Percentiles rank a stretch among this genome's conserved stretches.
phyloP scores from a whole-genome alignment of 805 yeast species.

The Saccharomycopsis selenospora region DNA sequence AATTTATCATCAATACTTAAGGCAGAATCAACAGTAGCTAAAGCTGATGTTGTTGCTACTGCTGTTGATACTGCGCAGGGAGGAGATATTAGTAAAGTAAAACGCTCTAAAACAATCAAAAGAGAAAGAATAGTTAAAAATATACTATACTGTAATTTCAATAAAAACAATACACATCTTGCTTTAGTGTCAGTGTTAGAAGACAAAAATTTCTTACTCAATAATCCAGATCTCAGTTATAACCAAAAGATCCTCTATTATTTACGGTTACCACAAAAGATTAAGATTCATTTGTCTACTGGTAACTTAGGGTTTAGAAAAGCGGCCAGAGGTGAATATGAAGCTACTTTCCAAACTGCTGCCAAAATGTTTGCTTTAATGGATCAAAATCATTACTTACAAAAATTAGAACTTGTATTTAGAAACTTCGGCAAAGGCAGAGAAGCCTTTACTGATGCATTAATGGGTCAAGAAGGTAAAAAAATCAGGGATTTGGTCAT shows the following conservation, averaged over 20 bases:
- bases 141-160: slow-evolving; percentile 68
- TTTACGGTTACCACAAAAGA: slow-evolving; percentile 71
- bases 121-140: slow-evolving; percentile 45
- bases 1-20: too few relatives aligned
- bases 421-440: slow-evolving; percentile 87
- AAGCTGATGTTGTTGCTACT: background rate
- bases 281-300: slow-evolving; percentile 59
- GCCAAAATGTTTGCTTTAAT: slow-evolving; percentile 65
- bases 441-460: slow-evolving; percentile 74
- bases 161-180: slow-evolving; percentile 75
- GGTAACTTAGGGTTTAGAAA: slow-evolving; percentile 88
- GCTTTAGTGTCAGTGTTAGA: slow-evolving; percentile 67
- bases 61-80: background rate
- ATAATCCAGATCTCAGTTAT: slow-evolving; percentile 48
- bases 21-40: background rate
- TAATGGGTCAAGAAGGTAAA: slow-evolving; percentile 83
- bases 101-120: background rate
- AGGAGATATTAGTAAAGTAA: background rate
- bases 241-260: slow-evolving; percentile 71
- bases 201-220: slow-evolving; percentile 50
- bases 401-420: slow-evolving; percentile 67
- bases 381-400: slow-evolving; percentile 51
- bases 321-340: slow-evolving; percentile 86
- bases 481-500: slow-evolving; percentile 57
- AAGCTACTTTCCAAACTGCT: slow-evolving; percentile 83